Evolutionary conservation across 148 eudicot species (phyloP).

Genomic region (Spergularia bocconei): DNA sequence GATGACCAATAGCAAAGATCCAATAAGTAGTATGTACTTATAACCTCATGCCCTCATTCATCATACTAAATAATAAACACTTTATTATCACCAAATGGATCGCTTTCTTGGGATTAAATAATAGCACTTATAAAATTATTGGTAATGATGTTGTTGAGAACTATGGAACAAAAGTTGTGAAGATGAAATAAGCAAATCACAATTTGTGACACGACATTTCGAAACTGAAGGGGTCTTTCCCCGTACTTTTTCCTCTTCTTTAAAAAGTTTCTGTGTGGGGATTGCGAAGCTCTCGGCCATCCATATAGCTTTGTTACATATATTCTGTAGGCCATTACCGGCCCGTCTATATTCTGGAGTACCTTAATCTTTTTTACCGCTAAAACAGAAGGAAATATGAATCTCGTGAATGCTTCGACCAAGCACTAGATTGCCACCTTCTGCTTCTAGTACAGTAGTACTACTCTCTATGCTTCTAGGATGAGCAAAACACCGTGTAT

Average conservation of each 20-base stretch:
- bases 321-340: slow-evolving; percentile 12
- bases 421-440: too few species aligned
- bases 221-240: neutral
- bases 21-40: neutral
- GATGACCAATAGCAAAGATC: neutral
- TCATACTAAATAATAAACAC: neutral
- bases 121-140: neutral
- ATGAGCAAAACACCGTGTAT: too few species aligned
- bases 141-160: slow-evolving; percentile 10
- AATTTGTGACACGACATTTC: neutral
- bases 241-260: neutral
- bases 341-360: too few species aligned
- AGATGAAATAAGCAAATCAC: neutral
- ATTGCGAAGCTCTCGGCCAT: slow-evolving; percentile 21
- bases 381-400: neutral
- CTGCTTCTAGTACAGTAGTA: too few species aligned
- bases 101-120: slow-evolving; percentile 13
- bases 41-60: neutral
- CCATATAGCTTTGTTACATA: neutral
- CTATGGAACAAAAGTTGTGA: neutral
- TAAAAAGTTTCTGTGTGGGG: slow-evolving; percentile 13
- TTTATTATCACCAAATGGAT: slow-evolving; percentile 8
- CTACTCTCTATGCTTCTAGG: too few species aligned
- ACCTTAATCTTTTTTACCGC: neutral
- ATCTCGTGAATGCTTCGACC: too few species aligned